phyloP scores from a whole-genome alignment of 2,329 filamentous ascomycete genomes.

The Herpotrichia juniperi region DNA sequence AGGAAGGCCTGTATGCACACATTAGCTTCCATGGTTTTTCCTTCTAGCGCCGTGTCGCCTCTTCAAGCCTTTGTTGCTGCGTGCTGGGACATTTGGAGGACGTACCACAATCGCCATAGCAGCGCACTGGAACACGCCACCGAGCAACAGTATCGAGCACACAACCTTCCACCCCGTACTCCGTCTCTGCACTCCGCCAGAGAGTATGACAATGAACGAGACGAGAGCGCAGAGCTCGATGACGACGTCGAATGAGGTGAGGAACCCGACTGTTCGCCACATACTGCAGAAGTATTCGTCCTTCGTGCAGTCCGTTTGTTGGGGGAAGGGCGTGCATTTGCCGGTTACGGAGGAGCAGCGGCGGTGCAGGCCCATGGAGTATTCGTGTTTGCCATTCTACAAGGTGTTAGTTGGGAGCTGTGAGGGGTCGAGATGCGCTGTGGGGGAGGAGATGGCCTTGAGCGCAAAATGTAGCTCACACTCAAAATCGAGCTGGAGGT shows the following conservation, averaged over 20 bases:
- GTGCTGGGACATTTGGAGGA: slow-evolving; percentile 7
- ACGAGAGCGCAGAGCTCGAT: slow-evolving; percentile 81
- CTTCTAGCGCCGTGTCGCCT: too few species aligned
- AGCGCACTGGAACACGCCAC: slow-evolving; percentile 73
- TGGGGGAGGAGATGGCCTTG: too few species aligned
- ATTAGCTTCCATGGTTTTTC: slow-evolving; percentile 3
- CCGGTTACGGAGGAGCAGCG: slow-evolving; percentile 75
- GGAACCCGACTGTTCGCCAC: slow-evolving; percentile 87
- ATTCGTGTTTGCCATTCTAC: slow-evolving; percentile 41
- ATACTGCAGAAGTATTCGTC: slow-evolving; percentile 83
- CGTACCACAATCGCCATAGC: slow-evolving; percentile 83
- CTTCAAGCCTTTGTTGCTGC: too few species aligned
- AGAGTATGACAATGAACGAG: slow-evolving; percentile 76
- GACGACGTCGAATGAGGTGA: slow-evolving; percentile 85
- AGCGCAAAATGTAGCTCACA: too few species aligned
- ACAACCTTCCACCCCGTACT: slow-evolving; percentile 84
- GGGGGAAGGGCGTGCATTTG: slow-evolving; percentile 70
- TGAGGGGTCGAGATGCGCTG: too few species aligned
- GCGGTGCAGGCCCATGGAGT: slow-evolving; percentile 76
- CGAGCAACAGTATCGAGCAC: slow-evolving; percentile 67
- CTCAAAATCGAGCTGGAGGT: slow-evolving; percentile 34
- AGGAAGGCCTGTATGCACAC: slow-evolving; percentile 71
- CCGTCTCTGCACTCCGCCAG: slow-evolving; percentile 78
- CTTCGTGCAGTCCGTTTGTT: slow-evolving; percentile 68
- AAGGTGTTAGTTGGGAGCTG: slow-evolving; percentile 11